Evolutionary conservation across 306 rosid species (phyloP), one percentile per base, ranked within the genome.

Genomic region (Dicorynia guianensis): DNA sequence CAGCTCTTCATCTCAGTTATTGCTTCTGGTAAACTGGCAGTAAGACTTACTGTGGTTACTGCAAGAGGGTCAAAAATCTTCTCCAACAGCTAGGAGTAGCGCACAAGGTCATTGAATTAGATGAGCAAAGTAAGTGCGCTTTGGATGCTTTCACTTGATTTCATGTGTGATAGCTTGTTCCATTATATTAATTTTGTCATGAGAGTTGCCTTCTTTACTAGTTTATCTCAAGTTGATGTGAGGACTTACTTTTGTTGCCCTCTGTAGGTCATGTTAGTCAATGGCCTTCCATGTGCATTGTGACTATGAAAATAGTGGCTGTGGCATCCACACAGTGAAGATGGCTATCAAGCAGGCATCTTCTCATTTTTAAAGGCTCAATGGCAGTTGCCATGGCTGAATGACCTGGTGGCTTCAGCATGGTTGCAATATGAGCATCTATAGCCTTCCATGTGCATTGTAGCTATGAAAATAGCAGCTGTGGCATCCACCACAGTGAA

Each of bases 31-130:
- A 63, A 62, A 42, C 33, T 86, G 75, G 63, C 96, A 91, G 98
- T 72, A 93, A 93, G 84, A 91, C 93, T 13, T 86, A 91, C 64
- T 91, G 98, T 79, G 97, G 97, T 33, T 93, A 80, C 75, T 91
- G 96, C 82, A 70, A 81, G 76, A 80, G 88, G 74, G 92, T 93
- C 33, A 91, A 91, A 77, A 87, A 84, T 46, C 84, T 93, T 3
- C 53, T 93, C 50, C 69, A 63, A 64, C 88, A 88, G 80, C 77
- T 88, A 7, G 91, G 90, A 82, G 98, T 90, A 38, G 0, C 78
- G 48, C 79, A 17, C 75, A 89, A 88, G 87, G 89, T 89, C 77
- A 33, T 89, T 79, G 97, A 93, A 81, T 72, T 93, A 76, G 80
- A 93, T 61, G 83, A 72, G 30, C 89, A 85, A 82, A 72, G 98